A percentile compares a stretch with the other conserved stretches of the same genome.
Conservation (phyloP, 306 rosid species). For the Casuarina equisetifolia region DNA sequence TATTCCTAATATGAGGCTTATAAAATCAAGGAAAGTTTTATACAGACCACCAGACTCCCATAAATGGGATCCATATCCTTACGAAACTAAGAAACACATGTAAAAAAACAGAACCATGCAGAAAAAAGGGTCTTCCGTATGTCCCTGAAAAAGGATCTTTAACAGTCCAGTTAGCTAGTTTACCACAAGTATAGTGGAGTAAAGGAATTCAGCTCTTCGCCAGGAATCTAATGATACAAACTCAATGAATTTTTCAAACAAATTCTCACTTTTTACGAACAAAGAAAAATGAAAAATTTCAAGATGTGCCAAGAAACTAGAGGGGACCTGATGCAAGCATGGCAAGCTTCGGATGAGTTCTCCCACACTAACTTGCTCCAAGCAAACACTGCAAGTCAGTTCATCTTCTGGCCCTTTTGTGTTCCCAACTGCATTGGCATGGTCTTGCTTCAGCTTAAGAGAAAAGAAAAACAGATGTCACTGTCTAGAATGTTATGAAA, state of each 20-base stretch:
- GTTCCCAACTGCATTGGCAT: constrained; percentile 45
- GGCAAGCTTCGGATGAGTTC: constrained; percentile 95
- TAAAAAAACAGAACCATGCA: neutral
- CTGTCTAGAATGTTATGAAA: neutral
- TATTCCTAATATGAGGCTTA: neutral
- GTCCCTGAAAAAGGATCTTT: neutral
- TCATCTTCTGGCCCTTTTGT: constrained; percentile 73
- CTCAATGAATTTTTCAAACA: neutral
- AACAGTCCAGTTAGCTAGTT: neutral
- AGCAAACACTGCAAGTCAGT: constrained; percentile 93
- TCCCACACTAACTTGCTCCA: constrained; percentile 90
- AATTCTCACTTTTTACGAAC: neutral
- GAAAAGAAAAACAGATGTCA: neutral
- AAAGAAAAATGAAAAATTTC: neutral
- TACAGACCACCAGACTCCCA: neutral
- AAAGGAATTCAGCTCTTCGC: neutral
- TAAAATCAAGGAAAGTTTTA: neutral
- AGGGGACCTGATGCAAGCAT: constrained; percentile 85
- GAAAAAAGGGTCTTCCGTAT: neutral
- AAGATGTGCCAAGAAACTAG: neutral
- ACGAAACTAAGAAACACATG: neutral
- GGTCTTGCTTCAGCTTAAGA: constrained; percentile 49
- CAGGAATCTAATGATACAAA: neutral
- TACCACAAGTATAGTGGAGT: neutral
- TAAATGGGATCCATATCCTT: neutral